A percentile compares a stretch with the other conserved stretches of the same genome.
Evolutionary conservation across 2,329 filamentous ascomycete species (phyloP).

Genomic region (Pseudogymnoascus sp.): DNA sequence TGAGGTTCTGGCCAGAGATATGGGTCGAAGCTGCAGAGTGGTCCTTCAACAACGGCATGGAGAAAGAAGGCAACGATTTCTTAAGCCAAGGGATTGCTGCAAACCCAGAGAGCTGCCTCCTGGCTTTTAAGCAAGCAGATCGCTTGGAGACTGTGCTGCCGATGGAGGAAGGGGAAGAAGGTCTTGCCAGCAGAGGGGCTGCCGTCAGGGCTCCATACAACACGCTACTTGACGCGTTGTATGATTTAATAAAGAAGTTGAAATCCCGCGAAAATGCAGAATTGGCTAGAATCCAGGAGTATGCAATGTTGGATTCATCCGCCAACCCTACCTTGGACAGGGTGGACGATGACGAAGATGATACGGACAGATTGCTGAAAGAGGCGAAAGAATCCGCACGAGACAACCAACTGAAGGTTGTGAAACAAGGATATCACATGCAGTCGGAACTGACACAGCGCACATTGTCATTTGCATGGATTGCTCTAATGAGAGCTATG

Average conservation of each 20-base stretch:
- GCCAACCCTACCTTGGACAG: slow-evolving; percentile 35
- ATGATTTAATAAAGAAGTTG: slow-evolving; percentile 70
- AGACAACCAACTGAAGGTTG: slow-evolving; percentile 52
- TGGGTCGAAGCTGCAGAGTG: slow-evolving; percentile 95
- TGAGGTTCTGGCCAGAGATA: slow-evolving; percentile 90
- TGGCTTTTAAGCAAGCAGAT: slow-evolving; percentile 85
- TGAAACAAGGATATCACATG: slow-evolving; percentile 59
- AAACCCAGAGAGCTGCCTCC: slow-evolving; percentile 86
- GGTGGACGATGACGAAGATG: slow-evolving; percentile 46
- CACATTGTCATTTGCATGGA: slow-evolving; percentile 90
- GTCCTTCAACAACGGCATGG: slow-evolving; percentile 72
- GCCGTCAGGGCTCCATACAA: slow-evolving; percentile 74
- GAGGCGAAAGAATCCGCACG: slow-evolving; percentile 40
- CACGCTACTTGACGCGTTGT: slow-evolving; percentile 76
- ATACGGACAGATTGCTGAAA: slow-evolving; percentile 29
- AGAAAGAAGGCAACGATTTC: slow-evolving; percentile 61
- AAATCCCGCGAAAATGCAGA: slow-evolving; percentile 56
- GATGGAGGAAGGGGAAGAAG: slow-evolving; percentile 68
- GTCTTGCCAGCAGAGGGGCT: slow-evolving; percentile 52
- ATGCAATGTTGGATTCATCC: slow-evolving; percentile 27
- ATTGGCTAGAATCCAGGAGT: slow-evolving; percentile 49
- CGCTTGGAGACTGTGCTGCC: slow-evolving; percentile 73
- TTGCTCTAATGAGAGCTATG: slow-evolving; percentile 87
- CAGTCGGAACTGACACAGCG: slow-evolving; percentile 72
- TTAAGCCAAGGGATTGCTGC: slow-evolving; percentile 75